A percentile compares a stretch with the other conserved stretches of the same genome.
Evolutionary conservation across 2,329 filamentous ascomycete genomes (phyloP).

Genomic region (Thermoascus crustaceus): DNA sequence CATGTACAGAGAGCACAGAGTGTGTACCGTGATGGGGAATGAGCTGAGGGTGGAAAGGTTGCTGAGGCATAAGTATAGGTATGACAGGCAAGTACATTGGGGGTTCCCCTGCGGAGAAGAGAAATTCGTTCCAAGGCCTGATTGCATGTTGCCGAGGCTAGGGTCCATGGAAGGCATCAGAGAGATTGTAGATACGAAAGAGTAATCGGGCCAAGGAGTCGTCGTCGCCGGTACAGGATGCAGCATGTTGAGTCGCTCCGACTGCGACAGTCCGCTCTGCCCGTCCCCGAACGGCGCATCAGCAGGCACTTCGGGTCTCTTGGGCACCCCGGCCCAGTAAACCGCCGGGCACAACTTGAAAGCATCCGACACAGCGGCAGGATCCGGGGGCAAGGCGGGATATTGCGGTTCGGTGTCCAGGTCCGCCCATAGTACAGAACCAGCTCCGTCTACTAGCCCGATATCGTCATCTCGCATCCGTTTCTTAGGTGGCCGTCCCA

Average conservation of each 20-base stretch:
- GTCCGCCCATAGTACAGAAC: slow-evolving; percentile 16
- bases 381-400: slow-evolving; percentile 11
- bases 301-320: slow-evolving; percentile 4
- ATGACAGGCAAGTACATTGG: slow-evolving; percentile 34
- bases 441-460: slow-evolving; percentile 5
- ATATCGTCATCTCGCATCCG: slow-evolving; percentile 23
- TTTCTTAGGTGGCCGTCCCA: slow-evolving; percentile 41
- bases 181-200: slow-evolving; percentile 25
- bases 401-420: slow-evolving; percentile 15
- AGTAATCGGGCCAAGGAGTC: slow-evolving; percentile 36
- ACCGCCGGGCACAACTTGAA: slow-evolving; percentile 22
- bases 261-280: slow-evolving; percentile 1
- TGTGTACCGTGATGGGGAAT: slow-evolving; percentile 36
- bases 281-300: background rate
- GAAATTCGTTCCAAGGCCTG: slow-evolving; percentile 10
- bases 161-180: slow-evolving; percentile 19
- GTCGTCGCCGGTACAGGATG: slow-evolving; percentile 21
- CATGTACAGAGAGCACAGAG: slow-evolving; percentile 36
- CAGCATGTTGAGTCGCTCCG: slow-evolving; percentile 16
- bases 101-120: slow-evolving; percentile 12
- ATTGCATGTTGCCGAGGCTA: slow-evolving; percentile 13
- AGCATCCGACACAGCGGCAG: slow-evolving; percentile 14
- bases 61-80: slow-evolving; percentile 37
- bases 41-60: slow-evolving; percentile 34
- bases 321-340: slow-evolving; percentile 13